Base-by-base conservation (phyloP, 1,284 basidiomycete genomes). In the Leccinum ponderosum region DNA sequence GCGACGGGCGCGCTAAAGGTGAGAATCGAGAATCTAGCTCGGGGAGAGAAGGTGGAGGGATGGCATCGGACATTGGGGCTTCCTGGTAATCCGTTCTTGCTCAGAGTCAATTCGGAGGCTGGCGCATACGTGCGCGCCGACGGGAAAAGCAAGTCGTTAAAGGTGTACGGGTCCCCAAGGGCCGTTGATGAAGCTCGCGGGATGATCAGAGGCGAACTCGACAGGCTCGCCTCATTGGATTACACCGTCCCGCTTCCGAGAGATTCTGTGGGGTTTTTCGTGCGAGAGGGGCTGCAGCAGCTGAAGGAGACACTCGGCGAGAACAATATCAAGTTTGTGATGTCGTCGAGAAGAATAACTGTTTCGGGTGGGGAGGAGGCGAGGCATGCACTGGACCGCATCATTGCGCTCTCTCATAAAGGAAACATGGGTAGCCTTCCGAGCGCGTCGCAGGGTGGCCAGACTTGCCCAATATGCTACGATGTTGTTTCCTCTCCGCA, bases 1-100 rank as follows among this genome's bases (percentile, higher is more conserved):
- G 77, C 78, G 1, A 77, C 81, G 1, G 85, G 85, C 2, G 75
- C 79, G 4, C 65, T 87, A 59, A 87, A 86, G 69, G 85, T 87
- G n/a, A 74, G 83, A 55, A 81, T 84, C 0, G 85, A 87, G 68
- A 80, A 73, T 55, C 65, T 87, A 25, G 78, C 77, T 3, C 75
- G 75, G n/a, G 85, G 86, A 5, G 78, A 82, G 51, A 79, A 72
- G 37, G 71, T 85, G 4, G 69, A 76, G 1, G 75, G 73, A 8
- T 86, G 84, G 84, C 82, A 86, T 68, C 69, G 75, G 15, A 75
- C 75, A 0, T 75, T 85, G 56, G 50, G 63, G 1, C 0, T 60
- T 6, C 50, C 66, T 1, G 74, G 71, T 4, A 75, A 69, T 42
- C 35, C 60, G 2, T 82, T 83, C 57, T 63, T 80, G 33, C 62